Evolutionary conservation across 2,329 filamentous ascomycete genomes (phyloP).

Genomic region (Boeremia exigua): DNA sequence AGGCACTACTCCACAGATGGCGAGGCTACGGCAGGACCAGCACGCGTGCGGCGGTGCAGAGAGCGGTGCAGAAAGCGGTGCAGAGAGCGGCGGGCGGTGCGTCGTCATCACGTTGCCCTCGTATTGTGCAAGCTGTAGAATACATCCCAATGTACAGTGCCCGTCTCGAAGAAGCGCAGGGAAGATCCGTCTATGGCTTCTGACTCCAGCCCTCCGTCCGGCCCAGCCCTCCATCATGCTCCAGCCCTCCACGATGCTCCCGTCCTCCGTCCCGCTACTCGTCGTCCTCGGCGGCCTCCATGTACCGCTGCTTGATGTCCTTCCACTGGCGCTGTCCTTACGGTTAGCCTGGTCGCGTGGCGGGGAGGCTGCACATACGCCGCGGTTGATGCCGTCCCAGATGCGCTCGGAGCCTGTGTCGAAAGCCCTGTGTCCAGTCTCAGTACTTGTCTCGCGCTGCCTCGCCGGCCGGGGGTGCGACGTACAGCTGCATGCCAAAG

Average conservation of each 20-base stretch:
- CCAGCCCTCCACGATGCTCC: neutral
- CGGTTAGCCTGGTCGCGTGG: slow-evolving; percentile 26
- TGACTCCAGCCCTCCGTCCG: slow-evolving; percentile 10
- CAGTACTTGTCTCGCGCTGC: slow-evolving; percentile 24
- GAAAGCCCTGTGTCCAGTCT: slow-evolving; percentile 68
- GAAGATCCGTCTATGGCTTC: slow-evolving; percentile 22
- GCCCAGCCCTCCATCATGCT: neutral
- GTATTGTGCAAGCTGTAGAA: slow-evolving; percentile 40
- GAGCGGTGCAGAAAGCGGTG: no score
- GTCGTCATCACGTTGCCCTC: slow-evolving; percentile 22
- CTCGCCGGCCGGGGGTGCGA: slow-evolving; percentile 22
- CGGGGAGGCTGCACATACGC: slow-evolving; percentile 60
- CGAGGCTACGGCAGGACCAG: neutral
- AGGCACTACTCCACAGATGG: neutral
- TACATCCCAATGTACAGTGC: slow-evolving; percentile 46
- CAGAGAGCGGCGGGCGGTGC: no score
- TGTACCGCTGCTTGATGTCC: slow-evolving; percentile 92
- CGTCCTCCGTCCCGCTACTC: slow-evolving; percentile 36
- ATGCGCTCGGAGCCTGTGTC: slow-evolving; percentile 81
- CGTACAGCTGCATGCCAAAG: slow-evolving; percentile 94
- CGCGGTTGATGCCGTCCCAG: slow-evolving; percentile 91
- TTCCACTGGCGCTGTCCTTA: slow-evolving; percentile 92
- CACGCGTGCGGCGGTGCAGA: neutral
- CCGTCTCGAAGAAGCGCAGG: slow-evolving; percentile 23
- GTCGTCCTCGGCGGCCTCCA: slow-evolving; percentile 72